phyloP scores from a whole-genome alignment of 805 yeast species.

The Cyberlindnera suaveolens region DNA sequence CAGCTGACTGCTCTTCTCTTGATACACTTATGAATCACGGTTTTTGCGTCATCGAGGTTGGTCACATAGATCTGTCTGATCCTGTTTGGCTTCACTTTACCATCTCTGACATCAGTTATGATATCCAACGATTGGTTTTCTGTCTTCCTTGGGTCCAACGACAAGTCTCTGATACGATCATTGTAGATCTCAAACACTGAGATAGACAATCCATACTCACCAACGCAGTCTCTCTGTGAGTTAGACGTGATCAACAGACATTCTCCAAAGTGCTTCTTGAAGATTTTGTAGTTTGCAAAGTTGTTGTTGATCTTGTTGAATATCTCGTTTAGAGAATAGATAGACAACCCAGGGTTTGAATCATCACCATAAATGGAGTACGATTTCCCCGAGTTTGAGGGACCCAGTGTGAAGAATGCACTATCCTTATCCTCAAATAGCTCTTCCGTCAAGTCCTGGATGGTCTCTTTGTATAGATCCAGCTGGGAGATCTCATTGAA shows the following conservation, averaged over 20 bases:
- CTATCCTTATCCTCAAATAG: constrained; percentile 33
- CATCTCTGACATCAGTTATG: constrained; percentile 35
- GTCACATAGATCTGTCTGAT: constrained; percentile 34
- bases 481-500: constrained; percentile 29
- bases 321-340: constrained; percentile 28
- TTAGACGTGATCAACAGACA: constrained; percentile 17
- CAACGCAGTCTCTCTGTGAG: constrained; percentile 14
- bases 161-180: constrained; percentile 37
- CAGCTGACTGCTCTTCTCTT: constrained; percentile 34
- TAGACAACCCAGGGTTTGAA: constrained; percentile 32
- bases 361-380: constrained; percentile 31
- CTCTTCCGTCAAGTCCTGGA: constrained; percentile 16
- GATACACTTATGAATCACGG: constrained; percentile 34
- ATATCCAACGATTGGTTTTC: constrained; percentile 32
- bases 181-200: constrained; percentile 49
- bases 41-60: constrained; percentile 30
- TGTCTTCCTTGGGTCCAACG: constrained; percentile 23
- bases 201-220: constrained; percentile 35
- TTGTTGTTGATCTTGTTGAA: constrained; percentile 24
- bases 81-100: constrained; percentile 38
- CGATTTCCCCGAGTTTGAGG: constrained; percentile 47
- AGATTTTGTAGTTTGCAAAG: constrained; percentile 10
- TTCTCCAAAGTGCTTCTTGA: constrained; percentile 21
- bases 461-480: constrained; percentile 29
- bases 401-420: constrained; percentile 43